Evolutionary conservation across 2,329 filamentous ascomycete genomes (phyloP), one percentile per base, ranked within the genome.

Genomic region (Corinectria fuckeliana): DNA sequence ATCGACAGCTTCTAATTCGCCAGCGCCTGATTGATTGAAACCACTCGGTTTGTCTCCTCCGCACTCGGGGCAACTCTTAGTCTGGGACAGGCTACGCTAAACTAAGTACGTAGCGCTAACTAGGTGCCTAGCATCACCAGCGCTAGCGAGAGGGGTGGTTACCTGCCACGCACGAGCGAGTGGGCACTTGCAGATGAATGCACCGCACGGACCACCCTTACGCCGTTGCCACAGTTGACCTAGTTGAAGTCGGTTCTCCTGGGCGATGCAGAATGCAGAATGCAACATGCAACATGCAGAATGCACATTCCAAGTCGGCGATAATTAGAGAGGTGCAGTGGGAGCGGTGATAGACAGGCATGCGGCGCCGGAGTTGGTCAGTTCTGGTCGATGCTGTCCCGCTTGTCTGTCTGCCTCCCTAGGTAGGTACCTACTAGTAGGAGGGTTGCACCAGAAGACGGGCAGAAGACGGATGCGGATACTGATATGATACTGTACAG

Each of bases 1-100:
- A 21, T 42, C 39, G 39, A 41, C 38, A 20, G 38, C 38, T 42
- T 30, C 20, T 58, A 16, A 54, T 58, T 58, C 38, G 56, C n/a
- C 41, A 25, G 20, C 20, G 11, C 6, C 5, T 41, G 16, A 26
- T 6, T 23, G 34, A 53, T n/a, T n/a, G n/a, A n/a, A n/a, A n/a
- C n/a, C 39, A 45, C 51, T 50, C 42, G 50, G 36, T 39, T 6
- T n/a, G 30, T n/a, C 32, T 34, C 32, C 51, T 60, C 47, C 52
- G 57, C 57, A 56, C 38, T 56, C 32, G 25, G 57, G 47, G 36
- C 38, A 28, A 21, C 48, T 44, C 10, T 21, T 14, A 23, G 39
- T 21, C 23, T 50, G 47, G 38, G 36, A 20, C 32, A 32, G 23
- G 39, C 41, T n/a, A n/a, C n/a, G n/a, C n/a, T n/a, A 30, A 3